Percentiles rank a stretch among this genome's conserved stretches.
Evolutionary conservation across 2,329 filamentous ascomycete genomes (phyloP).

Genomic region (Elsinoe arachidis): DNA sequence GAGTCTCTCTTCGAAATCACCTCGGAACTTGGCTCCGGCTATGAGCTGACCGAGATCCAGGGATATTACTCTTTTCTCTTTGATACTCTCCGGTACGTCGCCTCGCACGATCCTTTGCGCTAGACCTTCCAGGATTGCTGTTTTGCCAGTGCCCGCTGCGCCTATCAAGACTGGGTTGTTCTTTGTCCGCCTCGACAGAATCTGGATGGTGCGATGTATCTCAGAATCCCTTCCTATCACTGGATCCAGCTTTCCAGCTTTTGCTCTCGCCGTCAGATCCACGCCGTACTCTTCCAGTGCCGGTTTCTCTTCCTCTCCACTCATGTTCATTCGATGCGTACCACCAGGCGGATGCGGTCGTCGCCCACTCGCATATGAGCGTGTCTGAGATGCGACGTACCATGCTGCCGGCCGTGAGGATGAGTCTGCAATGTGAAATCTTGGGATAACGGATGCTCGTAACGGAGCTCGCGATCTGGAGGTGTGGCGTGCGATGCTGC

Average conservation of each 20-base stretch:
- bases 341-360: slow-evolving; percentile 80
- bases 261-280: slow-evolving; percentile 77
- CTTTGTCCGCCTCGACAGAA: slow-evolving; percentile 85
- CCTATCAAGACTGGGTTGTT: slow-evolving; percentile 96
- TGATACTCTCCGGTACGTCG: slow-evolving; percentile 91
- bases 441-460: not conserved
- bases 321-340: slow-evolving; percentile 87
- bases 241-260: slow-evolving; percentile 83
- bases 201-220: slow-evolving; percentile 89
- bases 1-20: slow-evolving; percentile 89
- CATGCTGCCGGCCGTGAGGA: not conserved
- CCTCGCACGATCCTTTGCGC: slow-evolving; percentile 83
- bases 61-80: slow-evolving; percentile 82
- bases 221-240: slow-evolving; percentile 89
- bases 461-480: not conserved
- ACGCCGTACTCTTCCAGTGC: slow-evolving; percentile 86
- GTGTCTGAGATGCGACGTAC: slow-evolving; percentile 11
- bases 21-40: slow-evolving; percentile 88
- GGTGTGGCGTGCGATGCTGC: not conserved
- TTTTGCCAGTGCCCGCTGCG: slow-evolving; percentile 85
- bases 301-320: slow-evolving; percentile 66
- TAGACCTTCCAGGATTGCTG: slow-evolving; percentile 82
- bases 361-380: slow-evolving; percentile 31
- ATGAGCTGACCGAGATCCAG: slow-evolving; percentile 88
- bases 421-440: not conserved